A percentile compares a stretch with the other conserved stretches of the same genome.
These are phyloP conservation scores for Escovopsis weberi DNA, from an alignment of 2,329 filamentous ascomycete species.

Conservation along the genomic window DNA sequence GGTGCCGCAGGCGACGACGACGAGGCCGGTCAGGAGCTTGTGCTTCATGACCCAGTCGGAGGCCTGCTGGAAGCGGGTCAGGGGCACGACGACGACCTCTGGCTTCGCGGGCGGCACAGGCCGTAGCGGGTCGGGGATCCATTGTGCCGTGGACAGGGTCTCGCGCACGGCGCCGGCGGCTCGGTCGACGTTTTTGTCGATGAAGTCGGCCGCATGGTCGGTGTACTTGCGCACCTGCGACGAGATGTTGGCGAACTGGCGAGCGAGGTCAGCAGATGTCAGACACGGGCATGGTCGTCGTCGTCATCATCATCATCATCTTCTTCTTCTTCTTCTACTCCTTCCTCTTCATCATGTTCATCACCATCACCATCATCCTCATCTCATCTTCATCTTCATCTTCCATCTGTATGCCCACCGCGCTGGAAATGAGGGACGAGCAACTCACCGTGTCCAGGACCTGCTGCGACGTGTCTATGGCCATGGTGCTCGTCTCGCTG, in stretches of 20 bases:
- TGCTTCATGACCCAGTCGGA: constrained; percentile 61
- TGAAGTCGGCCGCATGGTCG: constrained; percentile 58
- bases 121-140: constrained; percentile 57
- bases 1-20: constrained; percentile 60
- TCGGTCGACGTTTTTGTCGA: constrained; percentile 68
- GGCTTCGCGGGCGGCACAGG: constrained; percentile 34
- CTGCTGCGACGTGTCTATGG: constrained; percentile 59
- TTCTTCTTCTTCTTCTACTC: too few species aligned
- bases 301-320: not conserved
- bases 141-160: constrained; percentile 48
- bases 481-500: constrained; percentile 38
- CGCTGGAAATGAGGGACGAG: too few species aligned
- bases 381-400: too few species aligned
- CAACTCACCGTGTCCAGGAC: constrained; percentile 58
- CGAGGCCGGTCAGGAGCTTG: constrained; percentile 56
- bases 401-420: too few species aligned
- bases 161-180: constrained; percentile 59
- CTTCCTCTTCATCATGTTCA: too few species aligned
- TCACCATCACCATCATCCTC: too few species aligned
- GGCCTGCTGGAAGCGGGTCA: constrained; percentile 33
- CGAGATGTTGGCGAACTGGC: constrained; percentile 36
- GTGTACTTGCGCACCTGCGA: constrained; percentile 58
- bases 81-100: constrained; percentile 17
- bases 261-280: constrained; percentile 1
- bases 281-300: not conserved